Evolutionary conservation across 2,329 filamentous ascomycete genomes (phyloP).

Genomic region (Ascochyta clinopodiicola): DNA sequence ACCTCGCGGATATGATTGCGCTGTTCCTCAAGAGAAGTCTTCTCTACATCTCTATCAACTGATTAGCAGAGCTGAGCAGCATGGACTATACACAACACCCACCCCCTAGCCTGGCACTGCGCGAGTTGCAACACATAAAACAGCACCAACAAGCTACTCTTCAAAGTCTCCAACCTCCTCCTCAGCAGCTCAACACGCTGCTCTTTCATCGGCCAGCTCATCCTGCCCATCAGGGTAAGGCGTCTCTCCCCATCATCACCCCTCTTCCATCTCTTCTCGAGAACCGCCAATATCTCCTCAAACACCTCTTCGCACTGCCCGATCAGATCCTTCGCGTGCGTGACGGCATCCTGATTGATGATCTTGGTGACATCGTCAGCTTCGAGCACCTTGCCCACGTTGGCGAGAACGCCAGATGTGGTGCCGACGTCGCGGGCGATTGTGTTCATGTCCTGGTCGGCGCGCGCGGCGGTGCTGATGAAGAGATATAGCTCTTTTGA

Average conservation of each 20-base stretch:
- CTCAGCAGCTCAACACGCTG: conserved; percentile 33
- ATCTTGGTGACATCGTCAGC: no score
- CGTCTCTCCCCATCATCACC: conserved; percentile 25
- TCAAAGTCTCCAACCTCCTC: conserved; percentile 35
- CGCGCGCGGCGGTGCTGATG: no score
- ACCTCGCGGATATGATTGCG: no score
- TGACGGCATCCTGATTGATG: no score
- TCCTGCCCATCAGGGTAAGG: conserved; percentile 24
- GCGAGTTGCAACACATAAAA: conserved; percentile 38
- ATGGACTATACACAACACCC: background rate
- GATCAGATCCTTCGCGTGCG: no score
- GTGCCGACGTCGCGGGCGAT: no score
- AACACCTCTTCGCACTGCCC: conserved; percentile 37
- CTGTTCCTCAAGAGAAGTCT: no score
- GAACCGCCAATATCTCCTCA: conserved; percentile 28
- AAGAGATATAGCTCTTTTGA: background rate
- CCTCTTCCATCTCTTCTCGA: conserved; percentile 28
- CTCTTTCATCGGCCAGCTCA: conserved; percentile 35
- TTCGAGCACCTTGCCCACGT: no score
- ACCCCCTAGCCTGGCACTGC: conserved; percentile 30
- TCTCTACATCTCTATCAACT: no score
- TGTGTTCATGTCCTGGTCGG: no score
- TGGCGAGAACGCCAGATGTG: no score
- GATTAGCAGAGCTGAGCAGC: no score
- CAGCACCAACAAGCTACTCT: conserved; percentile 35